Conservation (phyloP, 306 rosid genomes). For the Malus orientalis region DNA sequence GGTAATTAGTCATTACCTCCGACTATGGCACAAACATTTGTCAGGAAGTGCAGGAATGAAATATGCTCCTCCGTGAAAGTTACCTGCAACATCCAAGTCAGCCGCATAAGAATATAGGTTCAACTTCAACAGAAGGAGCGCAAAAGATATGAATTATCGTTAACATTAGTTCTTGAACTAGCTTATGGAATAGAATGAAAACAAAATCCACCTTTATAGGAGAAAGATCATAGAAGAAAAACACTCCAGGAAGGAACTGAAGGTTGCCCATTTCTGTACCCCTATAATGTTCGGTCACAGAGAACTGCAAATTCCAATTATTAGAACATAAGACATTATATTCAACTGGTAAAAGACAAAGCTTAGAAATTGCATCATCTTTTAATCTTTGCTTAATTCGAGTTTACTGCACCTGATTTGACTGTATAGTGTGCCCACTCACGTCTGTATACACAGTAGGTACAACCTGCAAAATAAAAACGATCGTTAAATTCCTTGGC, state of each 20-base stretch:
- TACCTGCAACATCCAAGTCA: conserved; percentile 47
- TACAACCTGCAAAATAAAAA: conserved; percentile 58
- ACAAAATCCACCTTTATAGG: conserved; percentile 72
- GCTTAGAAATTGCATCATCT: not conserved
- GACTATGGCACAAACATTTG: conserved; percentile 89
- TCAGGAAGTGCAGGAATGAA: conserved; percentile 93
- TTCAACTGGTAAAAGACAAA: not conserved
- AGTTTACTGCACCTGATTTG: conserved; percentile 69
- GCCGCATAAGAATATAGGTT: not conserved
- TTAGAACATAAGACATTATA: not conserved
- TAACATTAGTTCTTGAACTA: not conserved
- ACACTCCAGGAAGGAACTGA: conserved; percentile 93
- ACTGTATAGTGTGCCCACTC: conserved; percentile 78
- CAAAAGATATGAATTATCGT: not conserved
- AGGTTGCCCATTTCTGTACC: conserved; percentile 62
- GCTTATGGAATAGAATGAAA: not conserved
- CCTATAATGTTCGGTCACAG: conserved; percentile 89
- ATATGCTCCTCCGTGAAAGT: conserved; percentile 72
- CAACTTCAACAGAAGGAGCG: not conserved
- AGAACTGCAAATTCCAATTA: conserved; percentile 64
- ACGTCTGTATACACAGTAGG: conserved; percentile 85
- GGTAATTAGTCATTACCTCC: conserved; percentile 62
- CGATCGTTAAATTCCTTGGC: not conserved
- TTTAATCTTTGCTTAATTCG: not conserved
- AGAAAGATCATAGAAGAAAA: conserved; percentile 96